Evolutionary conservation across 768 basidiomycete species (phyloP).

Genomic region (Dendrothele bispora): DNA sequence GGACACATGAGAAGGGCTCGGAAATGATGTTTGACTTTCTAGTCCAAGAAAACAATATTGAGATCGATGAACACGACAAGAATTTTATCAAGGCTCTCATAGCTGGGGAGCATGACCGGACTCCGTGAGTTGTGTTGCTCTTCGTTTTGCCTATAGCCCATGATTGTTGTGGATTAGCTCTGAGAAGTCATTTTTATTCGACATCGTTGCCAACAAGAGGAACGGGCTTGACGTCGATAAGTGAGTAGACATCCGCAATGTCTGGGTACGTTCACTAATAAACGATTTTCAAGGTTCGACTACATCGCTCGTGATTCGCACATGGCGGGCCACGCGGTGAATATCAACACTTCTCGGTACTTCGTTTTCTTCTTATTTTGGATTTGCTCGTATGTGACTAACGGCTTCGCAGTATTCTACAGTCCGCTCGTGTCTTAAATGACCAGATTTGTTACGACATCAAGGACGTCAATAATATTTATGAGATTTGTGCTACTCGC

Average conservation of each 20-base stretch:
- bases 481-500: constrained; percentile 70
- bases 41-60: constrained; percentile 52
- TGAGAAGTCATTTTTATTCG: constrained; percentile 76
- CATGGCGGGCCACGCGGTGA: constrained; percentile 64
- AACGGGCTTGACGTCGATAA: constrained; percentile 89
- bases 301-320: constrained; percentile 77
- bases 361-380: not conserved
- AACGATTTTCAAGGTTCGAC: constrained; percentile 55
- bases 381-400: not conserved
- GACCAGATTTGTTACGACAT: constrained; percentile 78
- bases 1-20: constrained; percentile 79
- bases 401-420: constrained; percentile 51
- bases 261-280: not conserved
- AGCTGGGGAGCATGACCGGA: constrained; percentile 52
- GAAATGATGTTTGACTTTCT: constrained; percentile 81
- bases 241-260: constrained; percentile 32
- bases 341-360: constrained; percentile 50
- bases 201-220: constrained; percentile 79
- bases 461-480: constrained; percentile 77
- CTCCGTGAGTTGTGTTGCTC: too few relatives aligned
- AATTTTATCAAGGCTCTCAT: constrained; percentile 78
- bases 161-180: constrained; percentile 27
- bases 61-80: constrained; percentile 42
- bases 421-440: constrained; percentile 73
- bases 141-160: too few relatives aligned